phyloP scores from a whole-genome alignment of 176 grass and related monocot species.

The Urochloa ruziziensis region DNA sequence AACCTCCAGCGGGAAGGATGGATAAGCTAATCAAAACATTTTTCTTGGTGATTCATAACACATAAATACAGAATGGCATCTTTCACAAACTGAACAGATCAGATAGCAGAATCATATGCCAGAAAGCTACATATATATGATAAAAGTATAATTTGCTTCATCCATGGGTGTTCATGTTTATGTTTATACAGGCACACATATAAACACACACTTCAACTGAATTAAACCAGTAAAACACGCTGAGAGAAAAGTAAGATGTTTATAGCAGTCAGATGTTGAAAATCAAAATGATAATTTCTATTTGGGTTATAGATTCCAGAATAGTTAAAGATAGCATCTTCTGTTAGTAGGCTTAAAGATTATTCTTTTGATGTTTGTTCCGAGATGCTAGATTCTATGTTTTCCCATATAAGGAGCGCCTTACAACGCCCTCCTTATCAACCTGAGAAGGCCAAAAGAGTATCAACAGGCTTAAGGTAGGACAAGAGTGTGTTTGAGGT shows the following conservation, averaged over 20 bases:
- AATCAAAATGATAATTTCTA: slow-evolving; percentile 18
- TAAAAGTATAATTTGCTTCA: slow-evolving; percentile 29
- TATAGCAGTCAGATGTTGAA: slow-evolving; percentile 10
- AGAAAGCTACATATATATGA: slow-evolving; percentile 29
- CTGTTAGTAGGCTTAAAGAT: slow-evolving; percentile 59
- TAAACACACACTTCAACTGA: slow-evolving; percentile 11
- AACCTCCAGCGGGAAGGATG: background rate
- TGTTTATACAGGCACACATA: slow-evolving; percentile 8
- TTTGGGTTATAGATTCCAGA: slow-evolving; percentile 23
- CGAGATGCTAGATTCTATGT: slow-evolving; percentile 75
- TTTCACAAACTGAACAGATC: slow-evolving; percentile 29
- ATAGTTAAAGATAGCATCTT: slow-evolving; percentile 43
- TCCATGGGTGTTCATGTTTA: slow-evolving; percentile 20
- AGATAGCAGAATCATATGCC: slow-evolving; percentile 42
- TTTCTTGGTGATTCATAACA: slow-evolving; percentile 1
- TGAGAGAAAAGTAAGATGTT: slow-evolving; percentile 4
- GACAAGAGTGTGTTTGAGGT: slow-evolving; percentile 26
- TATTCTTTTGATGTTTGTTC: slow-evolving; percentile 55
- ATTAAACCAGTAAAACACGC: slow-evolving; percentile 2
- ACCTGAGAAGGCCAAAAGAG: slow-evolving; percentile 55
- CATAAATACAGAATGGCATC: slow-evolving; percentile 30
- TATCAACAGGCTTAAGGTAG: slow-evolving; percentile 39
- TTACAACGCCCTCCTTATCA: slow-evolving; percentile 58
- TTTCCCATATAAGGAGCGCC: slow-evolving; percentile 81
- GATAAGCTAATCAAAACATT: slow-evolving; percentile 9